Base-by-base conservation (phyloP, 2,329 filamentous ascomycete genomes). In the Colletotrichum musicola region DNA sequence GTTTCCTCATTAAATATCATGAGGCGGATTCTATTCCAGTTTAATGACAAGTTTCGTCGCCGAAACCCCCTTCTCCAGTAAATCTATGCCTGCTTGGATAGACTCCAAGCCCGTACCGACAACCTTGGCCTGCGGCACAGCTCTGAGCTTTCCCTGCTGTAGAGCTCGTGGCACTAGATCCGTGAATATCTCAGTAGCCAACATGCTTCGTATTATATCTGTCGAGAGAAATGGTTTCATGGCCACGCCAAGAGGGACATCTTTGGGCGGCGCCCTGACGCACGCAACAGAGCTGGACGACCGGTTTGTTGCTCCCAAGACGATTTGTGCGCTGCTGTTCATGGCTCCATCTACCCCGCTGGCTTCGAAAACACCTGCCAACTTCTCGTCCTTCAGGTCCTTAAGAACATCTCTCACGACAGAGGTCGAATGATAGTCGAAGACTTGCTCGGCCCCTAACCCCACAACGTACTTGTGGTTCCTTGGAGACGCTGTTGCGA, bases 1-100 rank as follows among this genome's bases (percentile, higher is more conserved):
- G 10, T 10, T 10, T 35, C 30, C 12, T 35, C 30, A 35, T 35
- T 10, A 10, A 0, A 5, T 25, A 35, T 10, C 1, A 35, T 10
- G 2, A 35, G 30, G 3, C 30, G 12, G 30, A 2, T 10, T 35
- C 38, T 16, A 42, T 1, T 42, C 10, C 5, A 42, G 16, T 12
- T 47, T 18, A n/a, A 38, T 4, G 12, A 57, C 54, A 4, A 57
- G 18, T 20, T 57, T 57, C 9, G 27, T 20, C 12, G 40, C 20
- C 3, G 54, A 57, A n/a, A 46, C 40, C 2, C 54, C 20, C 7
- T 35, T 13, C 35, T 47, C 42, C 16, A 47, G 18, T 14, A 47
- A 20, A 12, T 59, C 25, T n/a, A 59, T 49, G 12, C 56, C 56
- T 16, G 2, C 35, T n/a, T 59, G 56, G 18, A 59, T 59, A 9